phyloP scores from a whole-genome alignment of 306 rosid species.

The Luffa acutangula region DNA sequence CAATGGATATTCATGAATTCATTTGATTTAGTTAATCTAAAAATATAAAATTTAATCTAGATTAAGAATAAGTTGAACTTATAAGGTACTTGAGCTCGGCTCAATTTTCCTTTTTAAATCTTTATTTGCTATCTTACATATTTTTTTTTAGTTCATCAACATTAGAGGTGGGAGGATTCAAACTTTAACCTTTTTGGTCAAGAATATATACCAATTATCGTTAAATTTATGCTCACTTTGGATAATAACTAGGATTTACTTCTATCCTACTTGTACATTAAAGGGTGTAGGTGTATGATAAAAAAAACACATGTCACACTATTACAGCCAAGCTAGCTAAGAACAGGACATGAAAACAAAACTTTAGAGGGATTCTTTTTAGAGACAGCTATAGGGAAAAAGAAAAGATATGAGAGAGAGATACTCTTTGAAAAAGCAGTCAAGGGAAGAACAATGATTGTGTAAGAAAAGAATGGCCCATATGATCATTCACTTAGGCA shows the following conservation, averaged over 20 bases:
- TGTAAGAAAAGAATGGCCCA: slow-evolving; percentile 24
- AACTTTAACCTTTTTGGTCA: too few species aligned
- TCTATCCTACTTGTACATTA: not conserved
- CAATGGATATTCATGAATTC: too few species aligned
- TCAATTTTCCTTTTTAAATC: not conserved
- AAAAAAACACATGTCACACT: not conserved
- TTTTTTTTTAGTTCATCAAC: too few species aligned
- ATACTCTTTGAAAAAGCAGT: slow-evolving; percentile 27
- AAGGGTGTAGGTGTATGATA: not conserved
- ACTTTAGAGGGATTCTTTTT: not conserved
- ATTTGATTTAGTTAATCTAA: too few species aligned
- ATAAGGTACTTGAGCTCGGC: not conserved
- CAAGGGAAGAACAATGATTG: slow-evolving; percentile 15
- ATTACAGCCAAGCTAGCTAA: not conserved
- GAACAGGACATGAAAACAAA: not conserved
- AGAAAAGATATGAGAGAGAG: not conserved
- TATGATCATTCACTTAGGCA: slow-evolving; percentile 19
- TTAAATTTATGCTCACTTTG: too few species aligned
- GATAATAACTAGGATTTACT: too few species aligned
- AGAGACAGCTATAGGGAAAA: not conserved
- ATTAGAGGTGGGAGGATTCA: too few species aligned
- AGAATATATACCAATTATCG: too few species aligned
- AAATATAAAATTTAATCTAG: too few species aligned
- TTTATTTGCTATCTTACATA: not conserved
- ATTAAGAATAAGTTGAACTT: too few species aligned